Evolutionary conservation across 2,329 filamentous ascomycete species (phyloP).

Genomic region (Nothophaeocryptopus gaeumannii): DNA sequence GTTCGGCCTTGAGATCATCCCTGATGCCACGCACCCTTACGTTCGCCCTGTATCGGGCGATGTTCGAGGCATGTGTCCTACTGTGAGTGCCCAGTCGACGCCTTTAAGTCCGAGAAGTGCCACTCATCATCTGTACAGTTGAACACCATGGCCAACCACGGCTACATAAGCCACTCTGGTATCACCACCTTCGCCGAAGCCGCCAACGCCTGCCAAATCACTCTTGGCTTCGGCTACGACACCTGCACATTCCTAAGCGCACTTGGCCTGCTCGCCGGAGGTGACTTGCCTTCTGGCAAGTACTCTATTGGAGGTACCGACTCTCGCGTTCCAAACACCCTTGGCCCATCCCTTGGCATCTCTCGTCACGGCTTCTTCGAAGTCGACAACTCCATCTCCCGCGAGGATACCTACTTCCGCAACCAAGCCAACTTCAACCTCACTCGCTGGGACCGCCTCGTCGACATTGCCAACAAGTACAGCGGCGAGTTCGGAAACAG

Average conservation of each 20-base stretch:
- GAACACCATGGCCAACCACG: slow-evolving; percentile 32
- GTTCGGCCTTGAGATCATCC: slow-evolving; percentile 20
- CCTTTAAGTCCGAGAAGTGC: background rate
- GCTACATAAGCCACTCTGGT: slow-evolving; percentile 28
- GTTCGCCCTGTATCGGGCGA: slow-evolving; percentile 19
- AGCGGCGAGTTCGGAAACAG: slow-evolving; percentile 24
- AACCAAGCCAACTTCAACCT: slow-evolving; percentile 31
- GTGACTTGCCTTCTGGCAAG: slow-evolving; percentile 28
- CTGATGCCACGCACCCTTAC: slow-evolving; percentile 26
- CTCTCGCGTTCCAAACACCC: slow-evolving; percentile 28
- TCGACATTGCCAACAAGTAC: slow-evolving; percentile 25
- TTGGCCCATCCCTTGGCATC: slow-evolving; percentile 29
- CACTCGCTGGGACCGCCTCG: slow-evolving; percentile 22
- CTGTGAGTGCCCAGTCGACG: slow-evolving; percentile 3
- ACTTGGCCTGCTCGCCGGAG: slow-evolving; percentile 29
- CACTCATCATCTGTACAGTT: slow-evolving; percentile 4
- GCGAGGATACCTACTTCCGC: slow-evolving; percentile 20
- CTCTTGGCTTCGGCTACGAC: slow-evolving; percentile 29
- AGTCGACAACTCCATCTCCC: slow-evolving; percentile 30
- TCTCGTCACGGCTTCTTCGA: slow-evolving; percentile 31
- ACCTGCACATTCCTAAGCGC: slow-evolving; percentile 28
- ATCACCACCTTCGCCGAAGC: slow-evolving; percentile 31
- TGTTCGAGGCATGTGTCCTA: slow-evolving; percentile 29
- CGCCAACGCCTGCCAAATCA: slow-evolving; percentile 30
- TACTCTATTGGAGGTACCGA: slow-evolving; percentile 29